phyloP scores from a whole-genome alignment of 176 grass and related monocot genomes.

The Thinopyrum elongatum region DNA sequence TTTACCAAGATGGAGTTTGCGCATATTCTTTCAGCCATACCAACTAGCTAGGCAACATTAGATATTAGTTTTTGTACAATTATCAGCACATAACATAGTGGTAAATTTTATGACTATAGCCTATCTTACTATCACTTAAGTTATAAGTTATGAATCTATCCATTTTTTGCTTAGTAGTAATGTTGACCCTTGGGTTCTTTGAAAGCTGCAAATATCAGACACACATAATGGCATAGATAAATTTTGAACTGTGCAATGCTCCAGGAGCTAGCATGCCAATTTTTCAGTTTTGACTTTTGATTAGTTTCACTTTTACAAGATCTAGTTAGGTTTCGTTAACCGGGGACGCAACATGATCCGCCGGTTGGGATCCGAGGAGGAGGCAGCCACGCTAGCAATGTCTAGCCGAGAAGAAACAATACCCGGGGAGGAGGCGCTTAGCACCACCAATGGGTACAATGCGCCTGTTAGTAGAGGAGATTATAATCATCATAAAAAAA shows the following conservation, averaged over 20 bases:
- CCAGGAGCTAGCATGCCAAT: not conserved
- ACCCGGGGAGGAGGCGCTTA: not conserved
- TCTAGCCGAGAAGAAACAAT: not conserved
- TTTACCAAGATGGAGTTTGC: conserved; percentile 1
- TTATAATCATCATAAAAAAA: too few relatives aligned
- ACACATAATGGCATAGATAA: not conserved
- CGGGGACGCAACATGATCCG: not conserved
- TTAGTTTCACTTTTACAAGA: not conserved
- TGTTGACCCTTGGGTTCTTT: not conserved
- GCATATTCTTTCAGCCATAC: not conserved
- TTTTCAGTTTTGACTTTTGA: not conserved
- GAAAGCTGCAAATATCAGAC: not conserved
- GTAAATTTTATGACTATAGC: conserved; percentile 20
- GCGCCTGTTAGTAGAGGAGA: not conserved
- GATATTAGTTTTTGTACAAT: not conserved
- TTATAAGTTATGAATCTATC: not conserved
- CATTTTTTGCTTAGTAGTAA: not conserved
- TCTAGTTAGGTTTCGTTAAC: not conserved
- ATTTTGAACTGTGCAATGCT: not conserved
- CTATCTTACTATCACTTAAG: not conserved
- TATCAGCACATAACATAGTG: conserved; percentile 9
- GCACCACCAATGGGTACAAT: not conserved
- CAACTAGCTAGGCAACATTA: not conserved
- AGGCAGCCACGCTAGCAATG: not conserved
- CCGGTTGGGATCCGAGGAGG: not conserved